Conservation (phyloP, 2,329 filamentous ascomycete genomes). For the Botrytis hyacinthi region DNA sequence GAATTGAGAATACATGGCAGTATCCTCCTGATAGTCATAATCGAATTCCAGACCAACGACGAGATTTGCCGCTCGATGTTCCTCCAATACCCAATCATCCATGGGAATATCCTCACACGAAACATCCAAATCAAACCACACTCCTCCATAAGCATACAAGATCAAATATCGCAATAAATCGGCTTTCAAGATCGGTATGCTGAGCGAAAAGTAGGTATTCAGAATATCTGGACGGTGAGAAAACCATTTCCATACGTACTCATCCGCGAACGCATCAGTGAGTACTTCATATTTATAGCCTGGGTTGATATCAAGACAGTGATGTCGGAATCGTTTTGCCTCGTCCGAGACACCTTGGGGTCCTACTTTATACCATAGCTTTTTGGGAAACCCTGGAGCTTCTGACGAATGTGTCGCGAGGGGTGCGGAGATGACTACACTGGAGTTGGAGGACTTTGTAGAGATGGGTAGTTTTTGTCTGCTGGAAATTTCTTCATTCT, state of each 20-base stretch:
- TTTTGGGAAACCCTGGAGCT: slow-evolving; percentile 30
- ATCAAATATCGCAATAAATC: slow-evolving; percentile 65
- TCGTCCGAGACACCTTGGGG: slow-evolving; percentile 40
- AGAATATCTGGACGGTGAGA: slow-evolving; percentile 62
- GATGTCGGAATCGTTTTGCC: slow-evolving; percentile 38
- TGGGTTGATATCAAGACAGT: slow-evolving; percentile 37
- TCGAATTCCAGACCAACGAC: slow-evolving; percentile 5
- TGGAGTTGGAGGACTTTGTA: not conserved
- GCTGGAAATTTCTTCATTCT: not conserved
- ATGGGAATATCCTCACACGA: slow-evolving; percentile 48
- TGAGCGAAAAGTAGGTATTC: slow-evolving; percentile 57
- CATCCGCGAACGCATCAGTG: slow-evolving; percentile 27
- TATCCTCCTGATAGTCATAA: not conserved
- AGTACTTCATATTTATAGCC: slow-evolving; percentile 34
- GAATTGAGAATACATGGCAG: not conserved
- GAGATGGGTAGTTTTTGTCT: not conserved
- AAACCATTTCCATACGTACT: not conserved
- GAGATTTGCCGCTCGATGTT: slow-evolving; percentile 43
- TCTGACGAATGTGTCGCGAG: not conserved
- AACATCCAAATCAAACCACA: slow-evolving; percentile 60
- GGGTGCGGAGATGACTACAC: not conserved
- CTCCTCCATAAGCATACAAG: slow-evolving; percentile 56
- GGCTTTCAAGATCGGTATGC: slow-evolving; percentile 64
- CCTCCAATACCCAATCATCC: slow-evolving; percentile 59
- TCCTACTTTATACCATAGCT: slow-evolving; percentile 44